A percentile compares a stretch with the other conserved stretches of the same genome.
phyloP scores from a whole-genome alignment of 768 basidiomycete species.

The Leucosporidium yakuticum region DNA sequence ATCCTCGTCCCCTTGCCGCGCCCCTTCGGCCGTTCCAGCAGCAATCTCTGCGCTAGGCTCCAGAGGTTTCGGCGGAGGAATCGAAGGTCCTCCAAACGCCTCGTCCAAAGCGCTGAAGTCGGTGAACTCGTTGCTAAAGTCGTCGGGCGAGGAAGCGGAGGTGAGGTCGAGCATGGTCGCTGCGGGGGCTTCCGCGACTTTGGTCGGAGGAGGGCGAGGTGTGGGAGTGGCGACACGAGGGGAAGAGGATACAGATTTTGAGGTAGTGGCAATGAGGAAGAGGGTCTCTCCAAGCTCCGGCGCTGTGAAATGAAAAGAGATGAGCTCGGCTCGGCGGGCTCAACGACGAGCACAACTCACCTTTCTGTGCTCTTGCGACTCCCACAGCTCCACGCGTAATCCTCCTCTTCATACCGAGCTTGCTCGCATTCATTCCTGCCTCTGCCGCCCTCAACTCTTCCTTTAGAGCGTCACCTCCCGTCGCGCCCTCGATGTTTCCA shows the following conservation, averaged over 20 bases:
- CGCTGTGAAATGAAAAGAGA: not conserved
- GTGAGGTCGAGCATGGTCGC: not conserved
- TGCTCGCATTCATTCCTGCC: not conserved
- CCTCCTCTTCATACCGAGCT: not conserved
- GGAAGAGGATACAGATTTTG: not conserved
- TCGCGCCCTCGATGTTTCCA: not conserved
- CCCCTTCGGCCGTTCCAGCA: not conserved
- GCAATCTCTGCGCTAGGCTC: not conserved
- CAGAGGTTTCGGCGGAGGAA: not conserved
- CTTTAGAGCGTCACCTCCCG: slow-evolving; percentile 10
- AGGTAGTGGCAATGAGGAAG: not conserved
- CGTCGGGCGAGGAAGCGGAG: slow-evolving; percentile 1
- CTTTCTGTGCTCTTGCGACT: not conserved
- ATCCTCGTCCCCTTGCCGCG: not conserved
- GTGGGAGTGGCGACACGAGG: not conserved
- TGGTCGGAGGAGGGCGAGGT: not conserved
- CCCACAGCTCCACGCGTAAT: slow-evolving; percentile 17
- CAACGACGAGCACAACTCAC: not conserved
- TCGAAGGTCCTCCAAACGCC: slow-evolving; percentile 20
- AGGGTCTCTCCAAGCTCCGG: not conserved
- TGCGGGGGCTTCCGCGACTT: not conserved
- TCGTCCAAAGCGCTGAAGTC: slow-evolving; percentile 29
- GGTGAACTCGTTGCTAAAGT: slow-evolving; percentile 9
- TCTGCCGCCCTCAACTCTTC: slow-evolving; percentile 21
- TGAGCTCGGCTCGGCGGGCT: slow-evolving; percentile 6